Evolutionary conservation across 2,329 filamentous ascomycete genomes (phyloP).

Genomic region (Hirsutella rhossiliensis): DNA sequence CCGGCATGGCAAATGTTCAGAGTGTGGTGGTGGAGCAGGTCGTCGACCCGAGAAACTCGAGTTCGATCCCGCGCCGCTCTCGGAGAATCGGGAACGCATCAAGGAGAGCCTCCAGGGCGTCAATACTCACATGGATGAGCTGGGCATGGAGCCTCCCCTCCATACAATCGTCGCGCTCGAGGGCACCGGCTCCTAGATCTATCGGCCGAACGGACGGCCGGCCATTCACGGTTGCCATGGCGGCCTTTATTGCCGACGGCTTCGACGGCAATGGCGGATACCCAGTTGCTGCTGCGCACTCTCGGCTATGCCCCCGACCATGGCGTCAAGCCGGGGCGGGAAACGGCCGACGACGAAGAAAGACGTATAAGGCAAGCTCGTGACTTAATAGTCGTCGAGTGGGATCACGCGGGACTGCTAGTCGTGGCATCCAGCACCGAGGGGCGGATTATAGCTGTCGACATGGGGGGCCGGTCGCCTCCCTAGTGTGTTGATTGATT

Average conservation of each 20-base stretch:
- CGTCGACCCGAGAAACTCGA: background rate
- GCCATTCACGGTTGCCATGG: constrained; percentile 5
- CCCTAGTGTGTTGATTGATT: too few relatives aligned
- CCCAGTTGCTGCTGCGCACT: constrained; percentile 8
- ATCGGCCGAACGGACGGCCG: background rate
- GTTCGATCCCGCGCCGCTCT: background rate
- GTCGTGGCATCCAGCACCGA: background rate
- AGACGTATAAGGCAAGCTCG: background rate
- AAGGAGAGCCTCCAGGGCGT: constrained; percentile 2
- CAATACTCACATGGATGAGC: constrained; percentile 7
- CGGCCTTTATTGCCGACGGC: constrained; percentile 11
- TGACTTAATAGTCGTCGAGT: background rate
- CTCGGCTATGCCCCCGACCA: background rate
- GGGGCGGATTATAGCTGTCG: background rate
- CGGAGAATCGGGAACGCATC: background rate
- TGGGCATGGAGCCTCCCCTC: constrained; percentile 9
- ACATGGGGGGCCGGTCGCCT: too few relatives aligned
- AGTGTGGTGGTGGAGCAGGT: background rate
- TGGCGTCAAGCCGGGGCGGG: background rate
- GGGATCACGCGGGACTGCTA: background rate
- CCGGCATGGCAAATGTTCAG: background rate
- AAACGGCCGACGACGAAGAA: background rate
- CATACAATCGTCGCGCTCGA: constrained; percentile 9
- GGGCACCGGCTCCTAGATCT: constrained; percentile 5
- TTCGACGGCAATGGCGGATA: constrained; percentile 14